Percentiles rank a stretch among this genome's conserved stretches.
Evolutionary conservation across 2,329 filamentous ascomycete species (phyloP).

Genomic region (Fusarium annulatum): DNA sequence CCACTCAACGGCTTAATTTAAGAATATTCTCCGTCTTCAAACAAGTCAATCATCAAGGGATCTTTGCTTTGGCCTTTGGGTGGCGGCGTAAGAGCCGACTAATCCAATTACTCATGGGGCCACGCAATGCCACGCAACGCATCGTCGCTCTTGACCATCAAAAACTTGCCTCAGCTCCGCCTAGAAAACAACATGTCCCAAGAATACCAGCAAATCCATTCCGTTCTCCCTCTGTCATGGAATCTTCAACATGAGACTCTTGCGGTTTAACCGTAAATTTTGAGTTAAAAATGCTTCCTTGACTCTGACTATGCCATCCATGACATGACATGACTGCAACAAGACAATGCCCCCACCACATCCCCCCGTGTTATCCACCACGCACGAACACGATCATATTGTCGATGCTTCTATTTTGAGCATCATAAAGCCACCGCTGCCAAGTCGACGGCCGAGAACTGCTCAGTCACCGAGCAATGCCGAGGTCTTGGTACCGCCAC

Average conservation of each 20-base stretch:
- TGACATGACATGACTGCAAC: constrained; percentile 8
- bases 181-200: neutral
- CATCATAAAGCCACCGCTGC: constrained; percentile 52
- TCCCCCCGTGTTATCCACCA: constrained; percentile 39
- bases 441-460: constrained; percentile 45
- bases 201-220: neutral
- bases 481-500: constrained; percentile 50
- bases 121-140: constrained; percentile 48
- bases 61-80: neutral
- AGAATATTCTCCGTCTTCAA: neutral
- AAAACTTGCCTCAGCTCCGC: constrained; percentile 19
- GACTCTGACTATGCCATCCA: constrained; percentile 32
- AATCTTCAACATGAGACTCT: constrained; percentile 5
- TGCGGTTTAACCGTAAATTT: constrained; percentile 10
- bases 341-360: constrained; percentile 43
- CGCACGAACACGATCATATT: constrained; percentile 14
- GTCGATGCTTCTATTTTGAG: constrained; percentile 29
- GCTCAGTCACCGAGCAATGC: constrained; percentile 46
- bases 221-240: neutral
- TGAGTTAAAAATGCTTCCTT: constrained; percentile 7
- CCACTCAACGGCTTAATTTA: neutral
- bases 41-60: neutral
- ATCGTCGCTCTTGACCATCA: constrained; percentile 15
- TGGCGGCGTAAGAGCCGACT: constrained; percentile 43
- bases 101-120: constrained; percentile 45